Evolutionary conservation across 805 yeast genomes (phyloP), one percentile per base, ranked within the genome.

Genomic region (Limtongia smithiae): DNA sequence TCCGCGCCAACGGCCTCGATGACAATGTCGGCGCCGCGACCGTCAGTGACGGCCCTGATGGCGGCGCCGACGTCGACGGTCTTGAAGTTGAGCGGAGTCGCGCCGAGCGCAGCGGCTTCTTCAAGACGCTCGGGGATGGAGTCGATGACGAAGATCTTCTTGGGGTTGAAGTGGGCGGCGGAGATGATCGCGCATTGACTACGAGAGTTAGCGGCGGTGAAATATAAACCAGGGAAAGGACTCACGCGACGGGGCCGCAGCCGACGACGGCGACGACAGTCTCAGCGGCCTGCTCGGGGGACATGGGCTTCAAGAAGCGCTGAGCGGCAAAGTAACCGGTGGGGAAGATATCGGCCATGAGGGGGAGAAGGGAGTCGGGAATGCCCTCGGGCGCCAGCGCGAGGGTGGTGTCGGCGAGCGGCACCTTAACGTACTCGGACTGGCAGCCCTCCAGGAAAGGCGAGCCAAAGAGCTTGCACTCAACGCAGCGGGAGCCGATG

Each of bases 301-400:
- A 65, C 37, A 70, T 66, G 50, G 64, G 69, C 52, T 72, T 72
- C 38, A 75, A 61, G 51, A 75, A 74, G 57, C 78, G 77, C 50
- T 72, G 71, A 9, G 75, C 81, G 31, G 83, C 82, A 53, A 71
- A 75, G 65, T 76, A 80, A 0, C 83, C 85, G 1, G 85, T 80
- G 37, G 81, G 77, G 65, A 80, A 80, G 44, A 80, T 80, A 62
- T 80, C 84, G 12, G 82, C 79, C 82, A 80, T 76, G 54, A 80
- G 61, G 4, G 79, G 73, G 28, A 78, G 73, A 8, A 75, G 71
- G 3, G 72, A 62, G 50, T 75, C 78, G 49, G 74, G 73, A 21
- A 65, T 62, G 5, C 30, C 41, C 4, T 22, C 31, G 8, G 41
- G 41, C 6, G 72, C 70, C 34, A 67, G 72, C 44, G 71, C 68